Percentiles rank a stretch among this genome's conserved stretches.
Conservation (phyloP, 192 early-diverging fungal species). For the Mortierella hygrophila region DNA sequence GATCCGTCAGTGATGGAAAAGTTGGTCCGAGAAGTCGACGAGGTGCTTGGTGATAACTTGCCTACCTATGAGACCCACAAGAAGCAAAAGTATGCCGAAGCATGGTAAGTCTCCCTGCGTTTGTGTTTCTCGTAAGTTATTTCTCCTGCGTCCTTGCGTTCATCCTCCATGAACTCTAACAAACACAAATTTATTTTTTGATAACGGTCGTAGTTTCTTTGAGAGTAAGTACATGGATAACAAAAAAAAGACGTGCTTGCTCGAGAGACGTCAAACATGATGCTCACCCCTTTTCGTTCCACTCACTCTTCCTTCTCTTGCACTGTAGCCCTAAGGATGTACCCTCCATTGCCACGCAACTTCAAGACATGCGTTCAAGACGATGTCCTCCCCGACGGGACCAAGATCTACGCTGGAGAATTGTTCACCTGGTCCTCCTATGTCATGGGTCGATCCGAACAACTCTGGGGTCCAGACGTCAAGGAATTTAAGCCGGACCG, state of each 20-base stretch:
- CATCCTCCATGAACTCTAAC: background rate
- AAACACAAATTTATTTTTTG: background rate
- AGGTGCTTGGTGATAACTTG: background rate
- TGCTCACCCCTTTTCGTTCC: background rate
- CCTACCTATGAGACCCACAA: slow-evolving; percentile 33
- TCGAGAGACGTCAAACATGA: background rate
- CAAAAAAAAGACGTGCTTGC: background rate
- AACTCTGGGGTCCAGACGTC: slow-evolving; percentile 74
- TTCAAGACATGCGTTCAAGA: slow-evolving; percentile 67
- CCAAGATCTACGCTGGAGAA: slow-evolving; percentile 63
- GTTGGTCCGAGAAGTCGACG: slow-evolving; percentile 47
- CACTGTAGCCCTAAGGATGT: slow-evolving; percentile 68
- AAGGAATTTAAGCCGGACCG: slow-evolving; percentile 71
- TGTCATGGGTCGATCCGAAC: slow-evolving; percentile 61
- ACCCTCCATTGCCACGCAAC: slow-evolving; percentile 65
- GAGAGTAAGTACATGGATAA: background rate
- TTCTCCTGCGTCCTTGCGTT: background rate
- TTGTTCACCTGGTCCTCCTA: slow-evolving; percentile 61
- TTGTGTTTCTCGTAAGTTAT: background rate
- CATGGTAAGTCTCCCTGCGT: slow-evolving; percentile 24
- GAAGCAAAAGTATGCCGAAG: slow-evolving; percentile 36
- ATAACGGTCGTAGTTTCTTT: slow-evolving; percentile 3
- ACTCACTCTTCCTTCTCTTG: slow-evolving; percentile 4
- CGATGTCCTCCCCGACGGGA: slow-evolving; percentile 72
- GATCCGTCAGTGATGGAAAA: slow-evolving; percentile 31